These are phyloP conservation scores for Pseudogymnoascus sp. DNA, from an alignment of 2,329 filamentous ascomycete genomes.

Conservation along the genomic window DNA sequence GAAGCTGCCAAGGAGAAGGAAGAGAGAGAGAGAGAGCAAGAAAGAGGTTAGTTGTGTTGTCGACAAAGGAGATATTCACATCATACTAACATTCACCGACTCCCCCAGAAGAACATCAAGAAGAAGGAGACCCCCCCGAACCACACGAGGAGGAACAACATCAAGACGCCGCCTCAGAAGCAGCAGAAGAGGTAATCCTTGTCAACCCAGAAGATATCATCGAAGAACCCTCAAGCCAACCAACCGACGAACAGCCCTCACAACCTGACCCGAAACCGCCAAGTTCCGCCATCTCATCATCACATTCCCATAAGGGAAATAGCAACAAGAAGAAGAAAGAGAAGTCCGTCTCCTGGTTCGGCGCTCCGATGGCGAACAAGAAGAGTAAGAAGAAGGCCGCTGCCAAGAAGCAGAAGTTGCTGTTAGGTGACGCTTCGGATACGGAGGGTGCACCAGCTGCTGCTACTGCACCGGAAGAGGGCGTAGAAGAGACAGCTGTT, in stretches of 20 bases:
- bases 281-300: background rate
- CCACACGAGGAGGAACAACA: conserved; percentile 1
- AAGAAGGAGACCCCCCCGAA: conserved; percentile 12
- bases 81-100: background rate
- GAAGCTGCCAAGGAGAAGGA: background rate
- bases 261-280: background rate
- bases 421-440: conserved; percentile 6
- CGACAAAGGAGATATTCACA: background rate
- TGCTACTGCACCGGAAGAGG: background rate
- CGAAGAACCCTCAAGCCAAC: background rate
- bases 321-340: background rate
- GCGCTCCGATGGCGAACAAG: background rate
- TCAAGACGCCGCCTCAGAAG: background rate
- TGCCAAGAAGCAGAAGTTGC: conserved; percentile 14
- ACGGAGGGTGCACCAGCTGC: background rate
- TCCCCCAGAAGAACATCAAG: conserved; percentile 8
- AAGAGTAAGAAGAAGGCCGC: conserved; percentile 17
- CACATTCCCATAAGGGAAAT: conserved; percentile 7
- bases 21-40: background rate
- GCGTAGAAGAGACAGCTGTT: background rate
- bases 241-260: background rate
- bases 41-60: background rate
- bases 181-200: background rate
- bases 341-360: conserved; percentile 1
- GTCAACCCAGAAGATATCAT: background rate